These are phyloP conservation scores for Effrenium voratum DNA, from an alignment of 73 alveolate species.

Conservation along the genomic window DNA sequence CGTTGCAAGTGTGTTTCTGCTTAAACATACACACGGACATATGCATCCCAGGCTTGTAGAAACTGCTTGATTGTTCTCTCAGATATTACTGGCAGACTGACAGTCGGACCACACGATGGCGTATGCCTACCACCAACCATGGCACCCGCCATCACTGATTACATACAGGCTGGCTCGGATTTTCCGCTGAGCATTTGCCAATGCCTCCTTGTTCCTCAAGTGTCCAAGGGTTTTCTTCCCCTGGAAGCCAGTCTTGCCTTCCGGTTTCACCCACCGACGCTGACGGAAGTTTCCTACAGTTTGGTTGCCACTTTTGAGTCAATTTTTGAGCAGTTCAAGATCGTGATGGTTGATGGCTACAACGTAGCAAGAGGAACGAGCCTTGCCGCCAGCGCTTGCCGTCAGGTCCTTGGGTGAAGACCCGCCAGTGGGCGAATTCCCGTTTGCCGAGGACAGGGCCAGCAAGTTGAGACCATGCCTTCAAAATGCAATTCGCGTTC, in stretches of 20 bases:
- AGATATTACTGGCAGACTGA: too few relatives aligned
- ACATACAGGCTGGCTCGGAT: too few relatives aligned
- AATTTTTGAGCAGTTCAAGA: not conserved
- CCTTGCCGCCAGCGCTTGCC: too few relatives aligned
- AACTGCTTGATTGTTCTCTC: too few relatives aligned
- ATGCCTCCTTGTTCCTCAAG: not conserved
- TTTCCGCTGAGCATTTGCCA: too few relatives aligned
- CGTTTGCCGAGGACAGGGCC: conserved; percentile 50
- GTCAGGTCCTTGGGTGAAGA: conserved; percentile 43
- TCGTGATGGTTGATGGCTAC: not conserved
- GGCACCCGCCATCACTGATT: conserved; percentile 39
- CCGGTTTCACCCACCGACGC: not conserved
- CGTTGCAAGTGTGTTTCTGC: too few relatives aligned
- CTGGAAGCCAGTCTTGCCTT: not conserved
- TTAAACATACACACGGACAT: too few relatives aligned
- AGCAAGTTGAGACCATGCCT: not conserved
- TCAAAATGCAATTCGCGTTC: too few relatives aligned
- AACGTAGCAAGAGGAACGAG: too few relatives aligned
- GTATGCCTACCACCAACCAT: not conserved
- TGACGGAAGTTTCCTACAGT: not conserved
- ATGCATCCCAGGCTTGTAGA: too few relatives aligned
- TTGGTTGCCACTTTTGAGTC: too few relatives aligned
- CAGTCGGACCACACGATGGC: not conserved
- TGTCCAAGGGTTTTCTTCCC: too few relatives aligned
- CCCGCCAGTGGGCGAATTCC: conserved; percentile 53